Evolutionary conservation across 306 rosid species (phyloP).

Genomic region (Prunus campanulata): DNA sequence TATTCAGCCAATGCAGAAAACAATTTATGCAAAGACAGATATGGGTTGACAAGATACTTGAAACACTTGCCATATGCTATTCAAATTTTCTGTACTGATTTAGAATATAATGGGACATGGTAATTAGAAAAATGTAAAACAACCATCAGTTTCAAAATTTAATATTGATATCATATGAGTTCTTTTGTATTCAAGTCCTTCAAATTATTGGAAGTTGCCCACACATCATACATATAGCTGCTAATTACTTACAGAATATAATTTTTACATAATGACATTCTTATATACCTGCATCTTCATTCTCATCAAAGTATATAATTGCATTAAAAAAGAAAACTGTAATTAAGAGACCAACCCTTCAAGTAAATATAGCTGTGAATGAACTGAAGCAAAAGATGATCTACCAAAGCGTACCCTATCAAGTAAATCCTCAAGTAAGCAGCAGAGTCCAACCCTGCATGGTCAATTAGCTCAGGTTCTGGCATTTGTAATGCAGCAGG

Average conservation of each 20-base stretch:
- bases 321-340: background rate
- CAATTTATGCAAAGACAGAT: background rate
- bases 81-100: background rate
- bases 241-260: background rate
- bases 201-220: background rate
- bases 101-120: background rate
- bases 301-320: no score
- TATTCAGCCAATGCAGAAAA: background rate
- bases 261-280: background rate
- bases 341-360: no score
- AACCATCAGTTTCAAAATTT: no score
- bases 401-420: conserved; percentile 56
- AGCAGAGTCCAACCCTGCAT: conserved; percentile 93
- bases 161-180: background rate
- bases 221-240: background rate
- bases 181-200: background rate
- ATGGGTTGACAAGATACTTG: background rate
- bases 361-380: no score
- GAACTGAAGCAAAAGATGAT: background rate
- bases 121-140: background rate
- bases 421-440: conserved; percentile 89
- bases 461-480: conserved; percentile 86
- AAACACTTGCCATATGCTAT: background rate
- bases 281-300: background rate
- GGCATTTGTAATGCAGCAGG: conserved; percentile 94